Base-by-base conservation (phyloP, 306 rosid species). In the Prunus padus region DNA sequence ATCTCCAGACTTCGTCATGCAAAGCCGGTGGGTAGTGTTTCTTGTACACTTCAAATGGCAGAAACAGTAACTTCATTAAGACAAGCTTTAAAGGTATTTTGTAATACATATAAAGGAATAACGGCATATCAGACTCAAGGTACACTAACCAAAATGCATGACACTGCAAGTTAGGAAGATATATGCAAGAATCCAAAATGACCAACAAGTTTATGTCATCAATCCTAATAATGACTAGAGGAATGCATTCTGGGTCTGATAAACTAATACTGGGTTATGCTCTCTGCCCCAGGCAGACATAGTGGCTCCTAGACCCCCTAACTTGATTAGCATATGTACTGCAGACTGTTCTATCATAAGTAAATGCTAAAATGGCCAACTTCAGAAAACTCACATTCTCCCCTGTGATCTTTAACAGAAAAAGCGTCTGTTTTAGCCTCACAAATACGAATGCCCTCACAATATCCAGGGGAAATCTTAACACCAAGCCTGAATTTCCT, bases 371-470 rank as follows among this genome's bases (percentile, higher is more conserved):
- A 22, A 59, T 59, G 14, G 10, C 33, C 15, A 20, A 57, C 8
- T 64, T 64, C 15, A 64, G 68, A 64, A 18, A 80, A 87, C 93
- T 93, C 77, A 93, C 98, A 79, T 90, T 93, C 96, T 79, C 98
- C 98, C 82, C 98, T 83, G 65, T 90, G 98, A 93, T 93, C 96
- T 86, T 90, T 90, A 37, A 93, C 98, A 28, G 88, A 80, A 75
- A 93, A 93, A 28, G 95, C 87, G 28, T 93, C 96, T 8, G 98
- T 88, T 88, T 90, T 93, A 37, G 88, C 98, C 83, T 93, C 98
- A 1, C 91, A 87, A 73, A 93, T 79, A 23, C 82, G 93, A 81
- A 83, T 77, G 47, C 82, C 93, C 46, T 87, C 90, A 28, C 82
- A 91, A 57, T 63, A 83, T 28, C 96, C 96, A 22, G 91, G 79